Base-by-base conservation (phyloP, 202 grass and related monocot genomes). In the Carex arenaria region DNA sequence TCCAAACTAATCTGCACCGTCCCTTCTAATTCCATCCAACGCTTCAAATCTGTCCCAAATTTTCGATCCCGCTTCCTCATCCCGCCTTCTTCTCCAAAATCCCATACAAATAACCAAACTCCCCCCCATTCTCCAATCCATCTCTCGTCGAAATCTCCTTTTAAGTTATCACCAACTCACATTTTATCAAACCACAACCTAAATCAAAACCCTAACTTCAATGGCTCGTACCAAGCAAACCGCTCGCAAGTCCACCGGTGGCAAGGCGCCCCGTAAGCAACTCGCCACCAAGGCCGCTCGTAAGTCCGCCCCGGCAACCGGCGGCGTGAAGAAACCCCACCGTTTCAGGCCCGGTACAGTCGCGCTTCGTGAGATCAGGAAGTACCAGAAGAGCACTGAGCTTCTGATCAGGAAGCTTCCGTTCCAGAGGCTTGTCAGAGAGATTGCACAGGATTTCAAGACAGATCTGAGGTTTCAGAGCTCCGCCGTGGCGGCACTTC, bases 341-440 rank as follows among this genome's bases (percentile, higher is more conserved):
- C 3, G 92, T 0, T 97, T 94, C 87, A 80, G 90, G 5, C 90
- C 90, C 0, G 94, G 92, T 2, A 97, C 94, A 9, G 94, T 97
- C 0, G 92, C 94, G 1, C 87, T 94, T 1, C 68, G 90, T 0
- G 92, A 94, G 84, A 97, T 94, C 76, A 86, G 90, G 85, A 94
- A 93, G 89, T 97, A 97, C 70, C 90, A 97, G 92, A 97, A 97
- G 92, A 93, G 92, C 87, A 97, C 90, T 7, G 94, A 97, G 90
- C 86, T 97, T 61, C 90, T 97, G 0, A 97, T 97, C 84, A 80
- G 94, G 8, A 97, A 97, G 92, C 90, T 97, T 1, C 92, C 94
- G 0, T 97, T 94, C 79, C 92, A 97, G 92, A 84, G 92, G 3
- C 65, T 97, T 0, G 90, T 94, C 0, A 83, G 92, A 0, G 94